A percentile compares a stretch with the other conserved stretches of the same genome.
Conservation (phyloP, 176 grass and related monocot species). For the Phoenix dactylifera region DNA sequence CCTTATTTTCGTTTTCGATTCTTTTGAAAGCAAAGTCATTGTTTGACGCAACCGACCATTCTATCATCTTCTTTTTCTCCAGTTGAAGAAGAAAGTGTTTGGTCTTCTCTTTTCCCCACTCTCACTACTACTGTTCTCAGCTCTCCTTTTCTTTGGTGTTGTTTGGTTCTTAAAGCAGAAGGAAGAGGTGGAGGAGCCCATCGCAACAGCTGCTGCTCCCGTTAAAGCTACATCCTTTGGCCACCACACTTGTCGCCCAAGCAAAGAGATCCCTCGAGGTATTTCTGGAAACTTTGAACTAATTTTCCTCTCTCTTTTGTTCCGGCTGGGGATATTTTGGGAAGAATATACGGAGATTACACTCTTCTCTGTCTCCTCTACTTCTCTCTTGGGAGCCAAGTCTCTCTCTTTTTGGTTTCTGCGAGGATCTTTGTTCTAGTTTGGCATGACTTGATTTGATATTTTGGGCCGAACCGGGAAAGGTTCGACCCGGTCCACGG, state of each 20-base stretch:
- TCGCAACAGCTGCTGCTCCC: background rate
- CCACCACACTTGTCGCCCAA: conserved; percentile 5
- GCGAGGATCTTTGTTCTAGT: conserved; percentile 10
- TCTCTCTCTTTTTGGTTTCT: conserved; percentile 10
- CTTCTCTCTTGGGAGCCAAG: conserved; percentile 32
- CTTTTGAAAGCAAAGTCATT: background rate
- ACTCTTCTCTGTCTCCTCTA: background rate
- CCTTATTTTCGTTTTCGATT: background rate
- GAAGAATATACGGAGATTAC: no score
- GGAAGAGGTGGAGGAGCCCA: conserved; percentile 5
- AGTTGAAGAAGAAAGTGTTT: no score
- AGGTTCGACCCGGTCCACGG: conserved; percentile 5
- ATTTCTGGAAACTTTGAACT: conserved; percentile 4
- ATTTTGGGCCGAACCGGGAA: no score
- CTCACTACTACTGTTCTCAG: conserved; percentile 1
- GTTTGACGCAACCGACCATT: conserved; percentile 19
- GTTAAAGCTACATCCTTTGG: conserved; percentile 18
- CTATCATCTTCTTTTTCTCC: no score
- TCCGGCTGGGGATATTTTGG: no score
- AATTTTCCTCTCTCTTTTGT: conserved; percentile 1
- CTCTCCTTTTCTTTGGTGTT: conserved; percentile 12
- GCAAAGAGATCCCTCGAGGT: conserved; percentile 31
- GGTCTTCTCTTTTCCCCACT: no score
- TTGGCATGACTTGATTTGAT: no score
- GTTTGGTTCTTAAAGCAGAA: conserved; percentile 24